A percentile compares a stretch with the other conserved stretches of the same genome.
These are phyloP conservation scores for Scheffersomyces stambukii DNA, from an alignment of 1,139 yeast genomes.

Conservation along the genomic window DNA sequence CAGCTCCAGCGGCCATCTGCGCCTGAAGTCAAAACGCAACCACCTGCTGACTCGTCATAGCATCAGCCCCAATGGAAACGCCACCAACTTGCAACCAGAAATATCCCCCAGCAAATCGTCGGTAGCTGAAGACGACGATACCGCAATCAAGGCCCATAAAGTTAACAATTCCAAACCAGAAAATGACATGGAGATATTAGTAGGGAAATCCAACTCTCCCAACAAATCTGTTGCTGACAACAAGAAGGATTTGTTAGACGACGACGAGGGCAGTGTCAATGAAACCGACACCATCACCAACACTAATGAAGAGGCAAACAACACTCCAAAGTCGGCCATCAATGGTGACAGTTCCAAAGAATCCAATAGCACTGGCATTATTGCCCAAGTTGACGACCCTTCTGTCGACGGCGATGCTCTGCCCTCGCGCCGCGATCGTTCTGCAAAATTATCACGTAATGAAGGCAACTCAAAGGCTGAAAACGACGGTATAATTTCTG, in stretches of 20 bases:
- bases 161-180: conserved; percentile 1
- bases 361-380: conserved; percentile 1
- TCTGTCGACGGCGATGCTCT: no score
- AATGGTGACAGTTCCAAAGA: neutral
- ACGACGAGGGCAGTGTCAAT: conserved; percentile 40
- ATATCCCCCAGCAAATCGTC: conserved; percentile 1
- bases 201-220: conserved; percentile 8
- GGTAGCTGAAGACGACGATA: conserved; percentile 3
- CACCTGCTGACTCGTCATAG: no score
- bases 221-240: conserved; percentile 9
- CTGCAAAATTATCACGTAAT: no score
- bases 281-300: conserved; percentile 45
- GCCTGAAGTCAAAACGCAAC: no score
- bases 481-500: conserved; percentile 6
- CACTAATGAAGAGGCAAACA: conserved; percentile 30
- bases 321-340: conserved; percentile 8
- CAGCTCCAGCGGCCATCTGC: conserved; percentile 1
- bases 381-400: no score
- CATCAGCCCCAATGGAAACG: conserved; percentile 4
- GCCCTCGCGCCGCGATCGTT: no score
- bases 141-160: conserved; percentile 3
- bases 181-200: conserved; percentile 4
- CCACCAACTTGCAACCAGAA: conserved; percentile 2
- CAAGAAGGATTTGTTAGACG: conserved; percentile 29
- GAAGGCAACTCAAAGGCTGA: conserved; percentile 1